Percentiles rank a stretch among this genome's conserved stretches.
Evolutionary conservation across 352 stramenopile species (phyloP).

Genomic region (Phytophthora constricta): DNA sequence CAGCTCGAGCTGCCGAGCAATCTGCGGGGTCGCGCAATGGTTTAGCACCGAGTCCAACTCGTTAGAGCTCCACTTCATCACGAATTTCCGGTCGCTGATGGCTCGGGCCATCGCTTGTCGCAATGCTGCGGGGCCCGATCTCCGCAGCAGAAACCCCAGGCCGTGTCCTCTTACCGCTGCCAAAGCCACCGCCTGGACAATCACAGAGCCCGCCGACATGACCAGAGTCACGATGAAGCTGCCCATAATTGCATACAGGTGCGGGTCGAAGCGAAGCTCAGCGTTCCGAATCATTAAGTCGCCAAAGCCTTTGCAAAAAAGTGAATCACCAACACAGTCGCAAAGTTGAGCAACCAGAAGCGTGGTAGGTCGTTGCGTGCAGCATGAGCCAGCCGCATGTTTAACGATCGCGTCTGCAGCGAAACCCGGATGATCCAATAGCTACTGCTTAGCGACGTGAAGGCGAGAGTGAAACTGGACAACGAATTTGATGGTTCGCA

Average conservation of each 20-base stretch:
- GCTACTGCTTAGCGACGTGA: conserved; percentile 39
- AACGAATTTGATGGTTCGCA: conserved; percentile 36
- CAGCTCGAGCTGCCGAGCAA: conserved; percentile 23
- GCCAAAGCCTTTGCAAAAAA: conserved; percentile 28
- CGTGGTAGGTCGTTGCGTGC: conserved; percentile 21
- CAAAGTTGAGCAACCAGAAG: conserved; percentile 22
- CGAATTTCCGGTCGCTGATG: conserved; percentile 17
- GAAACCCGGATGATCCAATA: conserved; percentile 41
- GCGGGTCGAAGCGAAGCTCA: conserved; percentile 37
- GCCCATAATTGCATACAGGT: conserved; percentile 45
- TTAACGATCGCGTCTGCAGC: conserved; percentile 31
- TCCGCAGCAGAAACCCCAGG: background rate
- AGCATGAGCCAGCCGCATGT: conserved; percentile 23
- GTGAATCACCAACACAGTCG: conserved; percentile 30
- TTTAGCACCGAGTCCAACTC: conserved; percentile 25
- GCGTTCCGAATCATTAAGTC: conserved; percentile 28
- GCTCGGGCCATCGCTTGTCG: conserved; percentile 7
- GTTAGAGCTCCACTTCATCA: conserved; percentile 30
- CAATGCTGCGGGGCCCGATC: conserved; percentile 5
- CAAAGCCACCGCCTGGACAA: conserved; percentile 18
- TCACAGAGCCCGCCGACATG: conserved; percentile 31
- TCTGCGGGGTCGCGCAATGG: conserved; percentile 29
- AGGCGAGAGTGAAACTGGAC: conserved; percentile 27
- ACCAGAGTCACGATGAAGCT: conserved; percentile 15
- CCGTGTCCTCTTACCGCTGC: background rate